Percentiles rank a stretch among this genome's conserved stretches.
Conservation (phyloP, 495 filamentous ascomycete species). For the Hypoxylon perforatum region DNA sequence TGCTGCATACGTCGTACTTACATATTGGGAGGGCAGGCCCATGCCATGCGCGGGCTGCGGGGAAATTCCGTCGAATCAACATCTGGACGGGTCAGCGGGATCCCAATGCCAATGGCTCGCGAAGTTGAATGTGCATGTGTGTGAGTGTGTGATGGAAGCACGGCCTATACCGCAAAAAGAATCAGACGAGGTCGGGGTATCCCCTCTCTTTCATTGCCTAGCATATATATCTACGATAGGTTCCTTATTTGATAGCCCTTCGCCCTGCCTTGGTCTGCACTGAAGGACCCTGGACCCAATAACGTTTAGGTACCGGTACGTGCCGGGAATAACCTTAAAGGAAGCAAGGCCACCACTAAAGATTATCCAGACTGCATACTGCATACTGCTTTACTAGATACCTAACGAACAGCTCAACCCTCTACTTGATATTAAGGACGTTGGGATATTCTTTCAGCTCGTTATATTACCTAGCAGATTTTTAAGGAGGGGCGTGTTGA, state of each 20-base stretch:
- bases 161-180: slow-evolving; percentile 17
- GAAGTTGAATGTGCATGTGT: slow-evolving; percentile 21
- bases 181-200: background rate
- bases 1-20: slow-evolving; percentile 30
- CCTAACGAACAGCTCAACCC: no score
- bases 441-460: background rate
- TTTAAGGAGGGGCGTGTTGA: background rate
- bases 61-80: slow-evolving; percentile 42
- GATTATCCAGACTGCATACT: no score
- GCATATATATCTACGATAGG: no score
- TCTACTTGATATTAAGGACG: background rate
- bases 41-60: slow-evolving; percentile 36
- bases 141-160: slow-evolving; percentile 26
- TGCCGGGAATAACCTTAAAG: no score
- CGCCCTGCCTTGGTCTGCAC: no score
- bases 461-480: background rate
- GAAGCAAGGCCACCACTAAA: no score
- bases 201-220: no score
- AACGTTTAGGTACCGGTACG: no score
- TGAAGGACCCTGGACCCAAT: no score
- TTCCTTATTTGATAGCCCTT: no score
- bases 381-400: no score
- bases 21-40: slow-evolving; percentile 25
- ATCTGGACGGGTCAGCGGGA: slow-evolving; percentile 27
- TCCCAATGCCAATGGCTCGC: slow-evolving; percentile 14